Evolutionary conservation across 192 early-diverging fungal genomes (phyloP).

Genomic region (Phycomyces blakesleeanus): DNA sequence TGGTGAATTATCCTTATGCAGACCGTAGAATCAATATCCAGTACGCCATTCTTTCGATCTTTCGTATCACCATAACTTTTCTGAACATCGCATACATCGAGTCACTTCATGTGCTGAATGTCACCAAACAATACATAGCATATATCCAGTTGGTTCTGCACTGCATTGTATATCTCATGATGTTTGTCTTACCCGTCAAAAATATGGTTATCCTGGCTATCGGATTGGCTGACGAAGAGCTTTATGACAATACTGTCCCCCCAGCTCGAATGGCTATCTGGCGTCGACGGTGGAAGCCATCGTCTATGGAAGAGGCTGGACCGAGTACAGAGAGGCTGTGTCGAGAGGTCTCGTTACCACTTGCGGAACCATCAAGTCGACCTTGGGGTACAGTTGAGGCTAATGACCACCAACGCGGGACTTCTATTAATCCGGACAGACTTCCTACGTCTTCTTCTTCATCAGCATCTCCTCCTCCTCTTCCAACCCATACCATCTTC

Average conservation of each 20-base stretch:
- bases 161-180: constrained; percentile 35
- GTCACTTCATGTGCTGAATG: constrained; percentile 4
- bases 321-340: too few relatives aligned
- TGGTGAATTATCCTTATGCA: constrained; percentile 40
- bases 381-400: too few relatives aligned
- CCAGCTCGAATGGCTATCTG: constrained; percentile 12
- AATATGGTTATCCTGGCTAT: constrained; percentile 19
- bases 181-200: constrained; percentile 33
- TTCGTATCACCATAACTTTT: constrained; percentile 32
- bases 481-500: too few relatives aligned
- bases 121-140: constrained; percentile 36
- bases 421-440: too few relatives aligned
- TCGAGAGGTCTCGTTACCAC: too few relatives aligned
- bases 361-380: too few relatives aligned
- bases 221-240: constrained; percentile 20
- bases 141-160: constrained; percentile 44
- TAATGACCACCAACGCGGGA: too few relatives aligned
- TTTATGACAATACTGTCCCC: background rate
- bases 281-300: background rate
- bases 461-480: too few relatives aligned
- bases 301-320: background rate
- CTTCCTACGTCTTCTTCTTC: too few relatives aligned
- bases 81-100: constrained; percentile 39
- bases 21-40: constrained; percentile 38
- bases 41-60: constrained; percentile 29